Evolutionary conservation across 768 basidiomycete species (phyloP).

Genomic region (Suillus tomentosus): DNA sequence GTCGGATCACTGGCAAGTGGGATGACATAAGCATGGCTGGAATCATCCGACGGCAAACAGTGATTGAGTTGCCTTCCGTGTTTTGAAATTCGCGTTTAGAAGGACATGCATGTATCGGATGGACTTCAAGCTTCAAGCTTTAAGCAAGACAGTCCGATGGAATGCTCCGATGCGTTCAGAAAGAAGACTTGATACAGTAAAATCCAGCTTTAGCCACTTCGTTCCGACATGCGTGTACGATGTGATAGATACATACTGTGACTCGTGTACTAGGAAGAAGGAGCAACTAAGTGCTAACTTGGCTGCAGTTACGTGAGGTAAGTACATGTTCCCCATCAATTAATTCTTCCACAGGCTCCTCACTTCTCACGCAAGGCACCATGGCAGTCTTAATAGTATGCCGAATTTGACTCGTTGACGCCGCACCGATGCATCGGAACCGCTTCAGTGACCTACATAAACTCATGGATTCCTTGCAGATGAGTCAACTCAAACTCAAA

Average conservation of each 20-base stretch:
- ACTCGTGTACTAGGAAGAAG: background rate
- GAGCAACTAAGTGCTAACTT: background rate
- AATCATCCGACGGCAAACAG: background rate
- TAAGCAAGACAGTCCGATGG: too few species aligned
- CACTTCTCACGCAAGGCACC: background rate
- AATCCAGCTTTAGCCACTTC: background rate
- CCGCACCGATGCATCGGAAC: background rate
- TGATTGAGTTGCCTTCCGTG: background rate
- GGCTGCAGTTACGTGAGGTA: background rate
- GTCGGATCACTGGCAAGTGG: too few species aligned
- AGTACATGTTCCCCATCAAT: background rate
- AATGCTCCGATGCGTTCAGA: too few species aligned
- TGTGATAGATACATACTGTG: background rate
- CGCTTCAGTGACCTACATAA: background rate
- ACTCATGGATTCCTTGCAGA: background rate
- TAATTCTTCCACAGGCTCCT: background rate
- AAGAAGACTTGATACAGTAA: too few species aligned
- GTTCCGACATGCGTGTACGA: background rate
- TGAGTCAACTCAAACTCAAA: background rate
- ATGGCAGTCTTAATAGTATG: background rate
- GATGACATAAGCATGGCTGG: too few species aligned
- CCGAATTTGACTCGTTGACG: background rate
- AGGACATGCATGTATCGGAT: too few species aligned
- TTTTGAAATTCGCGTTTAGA: too few species aligned
- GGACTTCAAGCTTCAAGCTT: too few species aligned